These are phyloP conservation scores for Fusarium pseudograminearum DNA, from an alignment of 2,329 filamentous ascomycete genomes.

Conservation along the genomic window DNA sequence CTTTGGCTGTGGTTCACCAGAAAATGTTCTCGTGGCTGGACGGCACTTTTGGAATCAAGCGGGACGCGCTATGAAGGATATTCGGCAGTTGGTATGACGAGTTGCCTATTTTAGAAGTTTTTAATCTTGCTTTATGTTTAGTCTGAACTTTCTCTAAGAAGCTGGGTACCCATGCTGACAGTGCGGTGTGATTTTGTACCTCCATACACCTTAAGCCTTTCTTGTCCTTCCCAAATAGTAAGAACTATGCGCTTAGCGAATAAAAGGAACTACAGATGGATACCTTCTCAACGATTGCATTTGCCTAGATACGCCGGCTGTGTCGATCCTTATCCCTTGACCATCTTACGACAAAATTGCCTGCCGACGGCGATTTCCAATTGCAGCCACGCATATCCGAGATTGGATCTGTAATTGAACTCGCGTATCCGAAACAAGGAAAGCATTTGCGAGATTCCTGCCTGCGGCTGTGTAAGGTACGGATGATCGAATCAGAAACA, in stretches of 20 bases:
- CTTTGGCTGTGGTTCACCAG: constrained; percentile 35
- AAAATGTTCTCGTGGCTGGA: constrained; percentile 43
- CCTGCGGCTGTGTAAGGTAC: background rate
- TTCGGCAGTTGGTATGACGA: background rate
- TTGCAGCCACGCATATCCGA: background rate
- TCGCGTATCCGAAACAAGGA: background rate
- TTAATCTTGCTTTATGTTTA: background rate
- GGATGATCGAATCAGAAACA: background rate
- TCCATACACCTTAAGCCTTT: background rate
- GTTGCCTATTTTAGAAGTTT: background rate
- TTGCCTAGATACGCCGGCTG: background rate
- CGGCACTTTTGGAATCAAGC: constrained; percentile 35
- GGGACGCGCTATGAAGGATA: background rate
- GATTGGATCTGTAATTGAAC: background rate
- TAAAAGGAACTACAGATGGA: background rate
- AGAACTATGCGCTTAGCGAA: background rate
- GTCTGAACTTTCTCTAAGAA: background rate
- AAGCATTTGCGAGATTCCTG: background rate
- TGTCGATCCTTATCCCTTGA: background rate
- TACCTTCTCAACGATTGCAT: background rate
- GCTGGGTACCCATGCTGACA: background rate
- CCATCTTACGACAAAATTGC: background rate
- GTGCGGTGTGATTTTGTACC: background rate
- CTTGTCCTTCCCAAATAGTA: background rate
- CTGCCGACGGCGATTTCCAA: background rate